These are phyloP conservation scores for Phoma sp. DNA, from an alignment of 2,329 filamentous ascomycete genomes.

Conservation along the genomic window DNA sequence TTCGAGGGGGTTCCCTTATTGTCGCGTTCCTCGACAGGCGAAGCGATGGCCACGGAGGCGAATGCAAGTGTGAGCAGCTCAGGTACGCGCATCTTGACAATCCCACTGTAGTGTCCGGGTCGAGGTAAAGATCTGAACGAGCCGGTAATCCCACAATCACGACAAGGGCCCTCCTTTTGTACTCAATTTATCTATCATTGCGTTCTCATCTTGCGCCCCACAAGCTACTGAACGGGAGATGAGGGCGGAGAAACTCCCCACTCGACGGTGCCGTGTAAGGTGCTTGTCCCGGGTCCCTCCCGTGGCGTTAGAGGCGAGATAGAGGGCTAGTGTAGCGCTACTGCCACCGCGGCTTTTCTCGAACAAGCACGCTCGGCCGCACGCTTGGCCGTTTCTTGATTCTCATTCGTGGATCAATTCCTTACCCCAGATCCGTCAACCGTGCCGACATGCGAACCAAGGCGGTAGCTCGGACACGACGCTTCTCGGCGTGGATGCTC, in stretches of 20 bases:
- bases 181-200: background rate
- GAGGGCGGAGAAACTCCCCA: constrained; percentile 16
- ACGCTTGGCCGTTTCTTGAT: background rate
- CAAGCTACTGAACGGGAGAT: constrained; percentile 3
- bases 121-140: background rate
- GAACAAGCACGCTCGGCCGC: constrained; percentile 1
- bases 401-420: constrained; percentile 6
- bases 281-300: background rate
- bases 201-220: background rate
- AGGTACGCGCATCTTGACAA: constrained; percentile 34
- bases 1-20: constrained; percentile 24
- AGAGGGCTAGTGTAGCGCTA: constrained; percentile 1
- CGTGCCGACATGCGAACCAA: constrained; percentile 1
- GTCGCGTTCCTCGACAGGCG: constrained; percentile 22
- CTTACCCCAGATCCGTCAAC: constrained; percentile 4
- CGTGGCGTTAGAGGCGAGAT: background rate
- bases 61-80: constrained; percentile 30
- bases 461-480: constrained; percentile 6
- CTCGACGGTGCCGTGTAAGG: background rate
- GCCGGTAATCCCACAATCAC: background rate
- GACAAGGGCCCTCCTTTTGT: constrained; percentile 4
- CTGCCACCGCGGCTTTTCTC: background rate
- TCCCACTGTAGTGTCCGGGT: constrained; percentile 3
- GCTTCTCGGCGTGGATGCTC: no score
- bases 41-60: constrained; percentile 30